A percentile compares a stretch with the other conserved stretches of the same genome.
These are phyloP conservation scores for Nakaseomyces bracarensis DNA, from an alignment of 1,139 yeast species.

Conservation along the genomic window DNA sequence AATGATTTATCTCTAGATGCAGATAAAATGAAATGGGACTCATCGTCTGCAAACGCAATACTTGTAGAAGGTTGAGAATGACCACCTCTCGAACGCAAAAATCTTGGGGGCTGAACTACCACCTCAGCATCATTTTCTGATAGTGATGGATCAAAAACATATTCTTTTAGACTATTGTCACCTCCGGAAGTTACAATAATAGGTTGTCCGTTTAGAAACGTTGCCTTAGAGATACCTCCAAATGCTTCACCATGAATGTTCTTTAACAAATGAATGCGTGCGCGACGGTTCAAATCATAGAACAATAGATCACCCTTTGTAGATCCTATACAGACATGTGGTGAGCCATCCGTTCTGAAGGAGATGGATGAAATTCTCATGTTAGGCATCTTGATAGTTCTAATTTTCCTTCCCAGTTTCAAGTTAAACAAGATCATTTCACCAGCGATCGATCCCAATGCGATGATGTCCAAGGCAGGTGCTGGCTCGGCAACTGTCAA, in stretches of 20 bases:
- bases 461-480: slow-evolving; percentile 79
- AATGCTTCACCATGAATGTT: slow-evolving; percentile 62
- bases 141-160: slow-evolving; percentile 85
- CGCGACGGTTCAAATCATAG: slow-evolving; percentile 65
- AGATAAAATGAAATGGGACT: slow-evolving; percentile 76
- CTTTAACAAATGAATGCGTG: slow-evolving; percentile 69
- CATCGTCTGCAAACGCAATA: slow-evolving; percentile 69
- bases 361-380: slow-evolving; percentile 61
- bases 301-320: slow-evolving; percentile 76
- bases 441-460: slow-evolving; percentile 69
- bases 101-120: slow-evolving; percentile 82
- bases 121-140: slow-evolving; percentile 48
- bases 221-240: slow-evolving; percentile 75
- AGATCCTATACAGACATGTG: slow-evolving; percentile 76
- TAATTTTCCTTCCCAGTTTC: slow-evolving; percentile 52
- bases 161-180: slow-evolving; percentile 83
- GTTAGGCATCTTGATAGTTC: slow-evolving; percentile 52
- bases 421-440: slow-evolving; percentile 58
- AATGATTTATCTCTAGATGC: slow-evolving; percentile 81
- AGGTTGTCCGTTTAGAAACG: slow-evolving; percentile 87
- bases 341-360: slow-evolving; percentile 85
- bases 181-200: slow-evolving; percentile 87
- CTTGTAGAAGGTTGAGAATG: slow-evolving; percentile 86
- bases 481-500: slow-evolving; percentile 66
- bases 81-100: slow-evolving; percentile 90